phyloP scores from a whole-genome alignment of 192 early-diverging fungal species.

The Podila clonocystis region DNA sequence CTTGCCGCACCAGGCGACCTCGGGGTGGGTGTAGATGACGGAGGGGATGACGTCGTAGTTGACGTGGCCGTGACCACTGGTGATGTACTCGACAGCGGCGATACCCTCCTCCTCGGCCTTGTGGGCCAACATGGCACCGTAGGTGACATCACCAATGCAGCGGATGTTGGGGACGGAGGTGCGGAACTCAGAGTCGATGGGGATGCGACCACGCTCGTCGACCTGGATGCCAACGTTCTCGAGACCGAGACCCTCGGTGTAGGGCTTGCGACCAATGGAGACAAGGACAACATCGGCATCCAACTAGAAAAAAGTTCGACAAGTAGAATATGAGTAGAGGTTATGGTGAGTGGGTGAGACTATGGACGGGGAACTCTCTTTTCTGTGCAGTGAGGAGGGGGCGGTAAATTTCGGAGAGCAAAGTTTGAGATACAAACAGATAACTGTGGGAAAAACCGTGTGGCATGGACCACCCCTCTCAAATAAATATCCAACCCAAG shows the following conservation, averaged over 20 bases:
- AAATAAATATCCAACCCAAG: background rate
- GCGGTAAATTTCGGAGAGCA: background rate
- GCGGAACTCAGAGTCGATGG: slow-evolving; percentile 85
- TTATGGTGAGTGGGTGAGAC: background rate
- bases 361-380: background rate
- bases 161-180: slow-evolving; percentile 90
- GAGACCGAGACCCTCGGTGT: slow-evolving; percentile 91
- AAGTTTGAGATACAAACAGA: slow-evolving; percentile 6
- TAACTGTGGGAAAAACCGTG: background rate
- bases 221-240: slow-evolving; percentile 91
- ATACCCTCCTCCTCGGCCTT: slow-evolving; percentile 99
- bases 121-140: slow-evolving; percentile 99
- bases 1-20: slow-evolving; percentile 99
- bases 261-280: slow-evolving; percentile 94
- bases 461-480: background rate
- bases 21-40: slow-evolving; percentile 98
- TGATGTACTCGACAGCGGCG: slow-evolving; percentile 94
- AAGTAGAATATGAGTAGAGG: background rate
- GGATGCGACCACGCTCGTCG: slow-evolving; percentile 89
- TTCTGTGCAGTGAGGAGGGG: background rate
- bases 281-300: slow-evolving; percentile 94
- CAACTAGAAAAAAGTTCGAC: slow-evolving; percentile 55
- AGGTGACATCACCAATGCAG: slow-evolving; percentile 97
- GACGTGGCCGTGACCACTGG: slow-evolving; percentile 94
- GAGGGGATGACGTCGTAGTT: slow-evolving; percentile 98